A percentile compares a stretch with the other conserved stretches of the same genome.
phyloP scores from a whole-genome alignment of 106 monocot genomes.

The Allium sativum region DNA sequence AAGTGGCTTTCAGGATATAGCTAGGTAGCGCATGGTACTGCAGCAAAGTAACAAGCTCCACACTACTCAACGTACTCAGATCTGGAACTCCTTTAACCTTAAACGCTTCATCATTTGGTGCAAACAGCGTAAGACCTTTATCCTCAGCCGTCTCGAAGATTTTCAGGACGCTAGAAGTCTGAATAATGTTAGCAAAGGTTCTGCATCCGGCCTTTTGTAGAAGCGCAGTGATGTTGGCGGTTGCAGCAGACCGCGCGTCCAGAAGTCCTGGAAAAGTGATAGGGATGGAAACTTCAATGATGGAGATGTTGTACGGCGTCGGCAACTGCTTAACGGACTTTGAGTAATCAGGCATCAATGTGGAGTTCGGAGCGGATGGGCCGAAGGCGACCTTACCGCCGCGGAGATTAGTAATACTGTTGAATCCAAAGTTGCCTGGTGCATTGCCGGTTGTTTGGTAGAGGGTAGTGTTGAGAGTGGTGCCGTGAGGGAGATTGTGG shows the following conservation, averaged over 20 bases:
- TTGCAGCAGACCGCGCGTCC: slow-evolving; percentile 39
- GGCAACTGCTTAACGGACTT: slow-evolving; percentile 64
- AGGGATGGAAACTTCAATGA: slow-evolving; percentile 76
- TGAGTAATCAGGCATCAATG: slow-evolving; percentile 48
- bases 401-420: slow-evolving; percentile 76
- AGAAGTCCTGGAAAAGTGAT: slow-evolving; percentile 76
- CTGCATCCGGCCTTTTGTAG: slow-evolving; percentile 92
- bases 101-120: slow-evolving; percentile 91
- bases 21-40: slow-evolving; percentile 85
- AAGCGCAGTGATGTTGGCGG: slow-evolving; percentile 61
- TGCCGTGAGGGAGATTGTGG: slow-evolving; percentile 53
- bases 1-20: slow-evolving; percentile 67
- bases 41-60: slow-evolving; percentile 82
- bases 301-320: slow-evolving; percentile 85
- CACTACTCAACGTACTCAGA: slow-evolving; percentile 44
- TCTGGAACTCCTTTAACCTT: slow-evolving; percentile 60
- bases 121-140: slow-evolving; percentile 79
- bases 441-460: slow-evolving; percentile 84
- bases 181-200: no score
- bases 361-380: slow-evolving; percentile 48
- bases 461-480: slow-evolving; percentile 65
- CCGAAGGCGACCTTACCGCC: slow-evolving; percentile 78
- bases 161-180: slow-evolving; percentile 82
- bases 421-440: slow-evolving; percentile 64
- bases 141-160: slow-evolving; percentile 66